Conservation (phyloP, 1,139 yeast genomes). For the Sugiyamaella paludigena region DNA sequence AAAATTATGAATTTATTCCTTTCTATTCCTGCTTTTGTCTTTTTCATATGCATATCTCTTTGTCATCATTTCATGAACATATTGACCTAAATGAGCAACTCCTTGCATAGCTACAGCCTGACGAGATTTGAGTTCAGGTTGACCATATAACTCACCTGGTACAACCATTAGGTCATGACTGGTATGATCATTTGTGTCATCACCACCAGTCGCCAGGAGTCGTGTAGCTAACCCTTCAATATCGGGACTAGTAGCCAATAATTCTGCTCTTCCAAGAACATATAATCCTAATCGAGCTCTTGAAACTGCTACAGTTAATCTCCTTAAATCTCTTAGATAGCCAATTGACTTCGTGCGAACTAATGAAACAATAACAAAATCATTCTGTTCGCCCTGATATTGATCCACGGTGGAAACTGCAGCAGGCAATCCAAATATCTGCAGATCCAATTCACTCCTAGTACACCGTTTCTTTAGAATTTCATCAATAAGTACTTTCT, state of each 20-base stretch:
- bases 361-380: conserved; percentile 37
- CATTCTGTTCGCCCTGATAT: conserved; percentile 33
- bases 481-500: conserved; percentile 33
- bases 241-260: conserved; percentile 23
- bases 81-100: conserved; percentile 40
- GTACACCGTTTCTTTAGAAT: conserved; percentile 31
- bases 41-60: conserved; percentile 24
- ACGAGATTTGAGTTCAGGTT: conserved; percentile 16
- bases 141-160: conserved; percentile 38
- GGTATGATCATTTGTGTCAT: conserved; percentile 16
- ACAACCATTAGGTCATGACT: conserved; percentile 34
- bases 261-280: conserved; percentile 34
- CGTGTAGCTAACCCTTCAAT: conserved; percentile 19
- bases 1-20: neutral
- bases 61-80: conserved; percentile 40
- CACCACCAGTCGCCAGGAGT: conserved; percentile 9
- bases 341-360: conserved; percentile 30
- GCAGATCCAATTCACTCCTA: conserved; percentile 14
- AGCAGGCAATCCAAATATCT: conserved; percentile 35
- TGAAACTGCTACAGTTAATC: conserved; percentile 35
- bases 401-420: conserved; percentile 32
- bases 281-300: conserved; percentile 39
- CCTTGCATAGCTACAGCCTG: conserved; percentile 34
- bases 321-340: conserved; percentile 28
- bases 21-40: neutral